These are phyloP conservation scores for Ensete glaucum DNA, from an alignment of 176 grass and related monocot genomes.

Conservation along the genomic window DNA sequence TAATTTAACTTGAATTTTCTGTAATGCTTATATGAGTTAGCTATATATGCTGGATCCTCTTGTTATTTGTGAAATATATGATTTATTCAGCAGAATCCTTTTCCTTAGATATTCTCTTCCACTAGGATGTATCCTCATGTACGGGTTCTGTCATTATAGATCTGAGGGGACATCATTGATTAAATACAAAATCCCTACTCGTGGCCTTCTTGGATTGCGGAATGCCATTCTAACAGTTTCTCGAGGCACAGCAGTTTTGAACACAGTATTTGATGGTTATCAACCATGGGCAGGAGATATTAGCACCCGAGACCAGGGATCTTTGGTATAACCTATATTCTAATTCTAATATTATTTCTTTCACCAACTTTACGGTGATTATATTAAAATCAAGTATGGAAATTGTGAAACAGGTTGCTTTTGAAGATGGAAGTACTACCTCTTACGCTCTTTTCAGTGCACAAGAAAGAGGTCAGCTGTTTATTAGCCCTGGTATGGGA, in stretches of 20 bases:
- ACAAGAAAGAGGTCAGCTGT: conserved; percentile 92
- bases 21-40: not conserved
- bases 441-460: conserved; percentile 82
- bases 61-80: not conserved
- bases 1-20: not conserved
- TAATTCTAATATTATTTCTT: not conserved
- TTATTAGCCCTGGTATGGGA: conserved; percentile 58
- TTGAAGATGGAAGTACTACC: conserved; percentile 86
- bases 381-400: conserved; percentile 18
- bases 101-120: not conserved
- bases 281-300: conserved; percentile 74
- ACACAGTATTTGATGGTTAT: conserved; percentile 93
- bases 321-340: conserved; percentile 49
- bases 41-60: not conserved
- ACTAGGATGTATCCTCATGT: not conserved
- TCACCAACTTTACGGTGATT: not conserved
- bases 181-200: conserved; percentile 94
- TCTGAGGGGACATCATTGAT: conserved; percentile 65
- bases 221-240: conserved; percentile 91
- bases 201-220: conserved; percentile 87
- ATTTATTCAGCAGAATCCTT: not conserved
- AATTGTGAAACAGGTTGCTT: conserved; percentile 58
- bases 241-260: conserved; percentile 75
- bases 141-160: conserved; percentile 35
- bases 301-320: conserved; percentile 67